Base-by-base conservation (phyloP, 108 stramenopile species). In the Nannochloropsis gaditana region DNA sequence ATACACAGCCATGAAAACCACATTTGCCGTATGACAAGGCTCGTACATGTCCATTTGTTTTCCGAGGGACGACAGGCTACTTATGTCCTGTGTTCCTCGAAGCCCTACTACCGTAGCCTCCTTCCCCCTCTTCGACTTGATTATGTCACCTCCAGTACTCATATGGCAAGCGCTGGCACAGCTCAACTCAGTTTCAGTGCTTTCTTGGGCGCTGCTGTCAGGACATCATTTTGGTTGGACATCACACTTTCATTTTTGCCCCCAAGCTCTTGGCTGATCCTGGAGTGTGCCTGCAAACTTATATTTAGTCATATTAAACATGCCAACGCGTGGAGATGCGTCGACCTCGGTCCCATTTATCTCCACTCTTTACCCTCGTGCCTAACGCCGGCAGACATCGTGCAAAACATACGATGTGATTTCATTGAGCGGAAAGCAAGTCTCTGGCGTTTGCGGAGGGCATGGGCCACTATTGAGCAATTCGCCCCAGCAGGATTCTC, bases 271-370 rank as follows among this genome's bases (percentile, higher is more conserved):
- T 73, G 59, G 59, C 59, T 73, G 19, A 15, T 73, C 59, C 59
- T 73, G 3, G 59, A 73, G n/a, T 6, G 19, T 6, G 19, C n/a
- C 59, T 73, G 19, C n/a, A 15, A 73, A 15, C n/a, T n/a, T n/a
- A 2, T 73, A n/a, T 15, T 2, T n/a, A 15, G 2, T 73, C 59
- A 73, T 2, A 73, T 73, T 73, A n/a, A 15, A 73, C 4, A 8
- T 73, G 59, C 59, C 59, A 8, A 6, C n/a, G 59, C 59, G 19
- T 73, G 59, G 59, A 15, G 6, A 73, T 15, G n/a, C 59, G n/a
- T 73, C 59, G 59, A 73, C 59, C 59, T 73, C 59, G 59, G 59
- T 8, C 59, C 59, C 19, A n/a, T n/a, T n/a, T 73, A n/a, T n/a
- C 59, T 73, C 59, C 8, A 15, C 59, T 73, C 59, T n/a, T n/a